Conservation (phyloP, 1,284 basidiomycete species). For the Ceratobasidium sp. region DNA sequence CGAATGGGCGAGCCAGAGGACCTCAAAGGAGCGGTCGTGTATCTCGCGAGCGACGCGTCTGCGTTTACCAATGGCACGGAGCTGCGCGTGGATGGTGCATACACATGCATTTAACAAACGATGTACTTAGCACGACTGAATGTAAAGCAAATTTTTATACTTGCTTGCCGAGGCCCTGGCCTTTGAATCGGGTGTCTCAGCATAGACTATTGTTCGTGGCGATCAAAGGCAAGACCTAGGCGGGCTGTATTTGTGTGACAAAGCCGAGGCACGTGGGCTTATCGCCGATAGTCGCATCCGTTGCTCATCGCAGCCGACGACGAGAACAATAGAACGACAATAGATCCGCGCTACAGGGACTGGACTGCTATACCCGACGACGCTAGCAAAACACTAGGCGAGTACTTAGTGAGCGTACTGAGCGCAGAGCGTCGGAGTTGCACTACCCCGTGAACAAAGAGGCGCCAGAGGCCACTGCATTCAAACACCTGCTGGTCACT, state of each 20-base stretch:
- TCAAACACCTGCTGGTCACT: too few relatives aligned
- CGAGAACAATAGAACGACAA: constrained; percentile 24
- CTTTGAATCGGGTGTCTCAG: background rate
- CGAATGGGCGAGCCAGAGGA: constrained; percentile 83
- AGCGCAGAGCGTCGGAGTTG: background rate
- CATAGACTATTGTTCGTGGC: constrained; percentile 7
- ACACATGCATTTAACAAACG: constrained; percentile 70
- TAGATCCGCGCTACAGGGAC: background rate
- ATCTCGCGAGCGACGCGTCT: constrained; percentile 85
- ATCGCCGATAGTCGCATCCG: constrained; percentile 30
- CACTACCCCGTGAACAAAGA: constrained; percentile 22
- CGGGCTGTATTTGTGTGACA: constrained; percentile 25
- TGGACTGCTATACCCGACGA: background rate
- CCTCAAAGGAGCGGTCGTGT: constrained; percentile 81
- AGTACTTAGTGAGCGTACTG: background rate
- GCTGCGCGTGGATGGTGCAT: constrained; percentile 81
- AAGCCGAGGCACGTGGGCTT: constrained; percentile 12
- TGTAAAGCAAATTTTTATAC: background rate
- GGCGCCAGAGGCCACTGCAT: constrained; percentile 9
- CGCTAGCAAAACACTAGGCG: background rate
- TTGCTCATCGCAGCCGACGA: constrained; percentile 17
- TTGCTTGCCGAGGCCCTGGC: background rate
- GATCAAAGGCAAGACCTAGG: constrained; percentile 9
- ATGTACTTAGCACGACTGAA: background rate
- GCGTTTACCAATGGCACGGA: constrained; percentile 88